Conservation (phyloP, 352 stramenopile species). For the Globisporangium okanoganense region DNA sequence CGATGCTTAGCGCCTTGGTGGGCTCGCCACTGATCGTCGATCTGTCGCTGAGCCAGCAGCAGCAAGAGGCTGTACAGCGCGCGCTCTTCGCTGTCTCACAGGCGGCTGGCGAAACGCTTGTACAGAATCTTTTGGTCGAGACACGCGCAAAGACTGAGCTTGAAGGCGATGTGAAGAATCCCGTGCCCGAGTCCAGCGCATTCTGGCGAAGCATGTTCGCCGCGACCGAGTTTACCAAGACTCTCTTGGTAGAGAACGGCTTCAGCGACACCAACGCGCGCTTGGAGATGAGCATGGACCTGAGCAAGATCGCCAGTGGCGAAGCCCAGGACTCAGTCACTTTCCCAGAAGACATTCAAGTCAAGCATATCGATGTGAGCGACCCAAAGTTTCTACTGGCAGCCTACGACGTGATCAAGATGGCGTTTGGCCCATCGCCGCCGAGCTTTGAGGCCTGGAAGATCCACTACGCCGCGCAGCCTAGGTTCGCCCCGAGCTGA, state of each 20-base stretch:
- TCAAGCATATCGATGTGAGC: neutral
- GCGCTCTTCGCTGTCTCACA: neutral
- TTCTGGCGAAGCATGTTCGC: neutral
- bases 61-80: neutral
- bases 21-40: neutral
- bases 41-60: neutral
- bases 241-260: neutral
- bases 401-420: neutral
- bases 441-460: neutral
- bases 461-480: neutral
- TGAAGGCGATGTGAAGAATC: neutral
- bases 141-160: neutral
- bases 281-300: slow-evolving; percentile 6
- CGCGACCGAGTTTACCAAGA: slow-evolving; percentile 5
- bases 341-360: neutral
- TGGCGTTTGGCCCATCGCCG: neutral
- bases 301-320: neutral
- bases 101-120: neutral
- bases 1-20: neutral
- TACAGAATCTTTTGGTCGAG: neutral
- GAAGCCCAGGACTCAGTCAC: neutral
- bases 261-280: neutral
- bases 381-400: neutral
- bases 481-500: neutral
- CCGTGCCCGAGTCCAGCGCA: neutral